These are phyloP conservation scores for Leishmania tropica DNA, from an alignment of 208 protist genomes.

Conservation along the genomic window DNA sequence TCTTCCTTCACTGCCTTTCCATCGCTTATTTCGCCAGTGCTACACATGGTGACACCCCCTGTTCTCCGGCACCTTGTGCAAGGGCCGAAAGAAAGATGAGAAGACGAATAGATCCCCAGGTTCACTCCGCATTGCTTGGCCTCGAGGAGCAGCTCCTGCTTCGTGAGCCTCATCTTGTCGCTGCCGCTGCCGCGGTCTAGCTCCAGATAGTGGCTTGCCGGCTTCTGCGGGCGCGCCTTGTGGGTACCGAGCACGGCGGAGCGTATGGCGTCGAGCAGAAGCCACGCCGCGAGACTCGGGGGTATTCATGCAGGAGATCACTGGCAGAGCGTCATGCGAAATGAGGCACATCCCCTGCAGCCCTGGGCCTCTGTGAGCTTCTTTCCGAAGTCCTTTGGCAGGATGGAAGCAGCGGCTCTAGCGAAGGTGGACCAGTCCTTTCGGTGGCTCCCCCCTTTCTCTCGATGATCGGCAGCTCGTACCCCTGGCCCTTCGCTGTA, in stretches of 20 bases:
- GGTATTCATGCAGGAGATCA: slow-evolving; percentile 77
- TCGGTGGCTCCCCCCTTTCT: slow-evolving; percentile 22
- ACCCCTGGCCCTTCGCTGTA: slow-evolving; percentile 38
- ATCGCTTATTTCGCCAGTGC: not conserved
- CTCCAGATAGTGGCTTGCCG: slow-evolving; percentile 33
- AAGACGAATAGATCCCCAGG: slow-evolving; percentile 57
- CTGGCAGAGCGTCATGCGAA: slow-evolving; percentile 64
- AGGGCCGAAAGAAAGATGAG: not conserved
- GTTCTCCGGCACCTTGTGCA: not conserved
- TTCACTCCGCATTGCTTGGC: slow-evolving; percentile 77
- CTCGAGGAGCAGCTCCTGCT: slow-evolving; percentile 72
- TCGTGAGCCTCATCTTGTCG: slow-evolving; percentile 47
- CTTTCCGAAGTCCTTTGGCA: slow-evolving; percentile 43
- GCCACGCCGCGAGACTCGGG: slow-evolving; percentile 69
- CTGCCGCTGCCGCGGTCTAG: slow-evolving; percentile 33
- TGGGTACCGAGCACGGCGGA: slow-evolving; percentile 31
- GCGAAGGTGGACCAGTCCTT: slow-evolving; percentile 63
- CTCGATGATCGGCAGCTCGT: slow-evolving; percentile 38
- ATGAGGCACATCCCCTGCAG: slow-evolving; percentile 56
- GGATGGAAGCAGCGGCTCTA: slow-evolving; percentile 42
- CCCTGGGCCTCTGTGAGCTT: slow-evolving; percentile 35
- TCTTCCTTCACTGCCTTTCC: not conserved
- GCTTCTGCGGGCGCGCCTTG: slow-evolving; percentile 12
- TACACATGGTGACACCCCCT: not conserved
- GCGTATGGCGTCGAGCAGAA: slow-evolving; percentile 44